Evolutionary conservation across 129 eudicot species (phyloP), one percentile per base, ranked within the genome.

Genomic region (Sambucus nigra): DNA sequence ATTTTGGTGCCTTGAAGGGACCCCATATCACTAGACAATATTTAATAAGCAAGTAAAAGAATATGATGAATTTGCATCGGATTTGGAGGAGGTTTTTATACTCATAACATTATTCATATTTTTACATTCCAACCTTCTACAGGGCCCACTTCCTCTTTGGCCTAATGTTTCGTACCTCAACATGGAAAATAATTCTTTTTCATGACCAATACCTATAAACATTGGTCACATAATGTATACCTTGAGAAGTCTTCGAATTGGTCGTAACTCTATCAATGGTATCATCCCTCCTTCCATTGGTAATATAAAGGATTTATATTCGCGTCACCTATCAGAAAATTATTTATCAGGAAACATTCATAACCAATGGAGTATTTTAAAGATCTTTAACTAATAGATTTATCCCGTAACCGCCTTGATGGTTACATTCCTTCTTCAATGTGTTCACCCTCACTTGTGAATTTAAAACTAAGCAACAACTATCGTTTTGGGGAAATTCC

Each of bases 111-210:
- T n/a, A n/a, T n/a, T n/a, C n/a, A n/a, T n/a, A n/a, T n/a, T n/a
- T n/a, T n/a, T n/a, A n/a, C n/a, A n/a, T 29, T 11, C 1, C 25
- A 72, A 72, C 48, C 39, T 35, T 0, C 42, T 72, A 39, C 55
- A 39, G 64, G 65, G 14, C 3, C 65, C 17, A 58, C 64, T 55
- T 64, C 69, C 1, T 38, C 47, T 19, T 19, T 8, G 77, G 77
- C 29, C 42, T 53, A 15, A 63, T 72, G 17, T 65, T 64, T 2
- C 57, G 61, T 51, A 50, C 10, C 60, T 18, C 51, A 35, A n/a
- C 29, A 7, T 35, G 42, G 42, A 12, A 2, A 35, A 35, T 7
- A 35, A 35, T 15, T 35, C 9, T 7, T 35, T 35, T 35, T 35
- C 42, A 35, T 12, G 42, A 35, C 8, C 42, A 15, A 35, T 35